A percentile compares a stretch with the other conserved stretches of the same genome.
phyloP scores from a whole-genome alignment of 345 rosid genomes.

The Passiflora organensis region DNA sequence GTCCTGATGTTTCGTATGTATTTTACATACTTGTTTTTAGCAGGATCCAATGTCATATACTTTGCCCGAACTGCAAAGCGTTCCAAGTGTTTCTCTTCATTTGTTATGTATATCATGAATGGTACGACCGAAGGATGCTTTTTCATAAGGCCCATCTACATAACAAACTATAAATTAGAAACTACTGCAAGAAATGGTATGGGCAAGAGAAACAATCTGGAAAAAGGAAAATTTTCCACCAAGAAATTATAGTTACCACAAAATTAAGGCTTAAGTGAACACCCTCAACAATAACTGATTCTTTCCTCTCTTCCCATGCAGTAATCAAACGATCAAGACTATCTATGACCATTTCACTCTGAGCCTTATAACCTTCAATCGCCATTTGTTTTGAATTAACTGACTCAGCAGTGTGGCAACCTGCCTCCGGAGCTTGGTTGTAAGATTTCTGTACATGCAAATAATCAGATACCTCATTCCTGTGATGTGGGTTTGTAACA shows the following conservation, averaged over 20 bases:
- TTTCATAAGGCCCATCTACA: constrained; percentile 99
- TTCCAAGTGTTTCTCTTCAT: constrained; percentile 97
- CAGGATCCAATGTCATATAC: constrained; percentile 98
- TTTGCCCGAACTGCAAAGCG: constrained; percentile 98
- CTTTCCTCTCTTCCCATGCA: constrained; percentile 95
- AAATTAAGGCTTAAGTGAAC: constrained; percentile 98
- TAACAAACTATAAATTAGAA: constrained; percentile 5
- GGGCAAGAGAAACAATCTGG: constrained; percentile 11
- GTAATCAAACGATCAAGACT: constrained; percentile 97
- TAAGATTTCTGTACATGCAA: constrained; percentile 42
- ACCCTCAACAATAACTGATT: constrained; percentile 97
- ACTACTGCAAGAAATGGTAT: not conserved
- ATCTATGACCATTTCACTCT: constrained; percentile 98
- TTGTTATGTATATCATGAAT: constrained; percentile 90
- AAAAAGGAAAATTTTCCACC: not conserved
- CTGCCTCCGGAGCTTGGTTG: constrained; percentile 26
- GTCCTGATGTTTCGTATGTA: constrained; percentile 90
- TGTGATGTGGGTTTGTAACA: constrained; percentile 31
- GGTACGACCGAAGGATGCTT: constrained; percentile 97
- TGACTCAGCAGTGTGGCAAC: constrained; percentile 35
- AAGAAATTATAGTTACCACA: constrained; percentile 50
- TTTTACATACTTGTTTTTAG: constrained; percentile 91
- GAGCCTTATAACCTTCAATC: constrained; percentile 92
- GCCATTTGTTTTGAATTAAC: constrained; percentile 92
- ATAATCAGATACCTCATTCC: constrained; percentile 38